Evolutionary conservation across 495 filamentous ascomycete genomes (phyloP), one percentile per base, ranked within the genome.

Genomic region (Penicillium lividum): DNA sequence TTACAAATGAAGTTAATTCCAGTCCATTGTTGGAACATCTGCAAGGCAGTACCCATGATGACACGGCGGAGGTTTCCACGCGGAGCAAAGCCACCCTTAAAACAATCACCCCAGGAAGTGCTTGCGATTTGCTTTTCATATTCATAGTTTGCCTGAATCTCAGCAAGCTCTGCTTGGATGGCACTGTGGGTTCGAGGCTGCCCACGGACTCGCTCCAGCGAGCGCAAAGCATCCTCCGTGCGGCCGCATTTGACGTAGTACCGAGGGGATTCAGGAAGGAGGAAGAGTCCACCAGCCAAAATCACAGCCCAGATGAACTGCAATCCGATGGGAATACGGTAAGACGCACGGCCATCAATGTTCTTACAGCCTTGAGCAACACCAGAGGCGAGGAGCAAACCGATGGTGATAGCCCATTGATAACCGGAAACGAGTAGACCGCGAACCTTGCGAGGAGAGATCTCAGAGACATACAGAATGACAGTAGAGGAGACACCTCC

Each of bases 21-120:
- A 28, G 89, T 84, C 75, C 91, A 75, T 68, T 90, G 88, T 74
- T 90, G 87, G 77, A 89, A 85, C 81, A 88, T 87, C 74, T 91
- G 88, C 48, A 91, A 70, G 6, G 79, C 80, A 27, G 81, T 85
- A 55, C 88, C 89, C 27, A 88, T 78, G 57, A 90, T 79, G 28
- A 86, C 85, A 49, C 87, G 86, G 63, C 86, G 85, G 22, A 88
- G 52, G 67, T 85, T 86, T 54, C 75, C 80, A 52, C 60, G 76
- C 22, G 59, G 45, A 34, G 54, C 31, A 57, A 87, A 74, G n/a
- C 77, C 79, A 51, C 84, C 86, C 68, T 75, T 82, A 75, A 88
- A 87, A 70, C 83, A 89, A 59, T 77, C 81, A 54, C 72, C 64
- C 84, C 80, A 87, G 53, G 75, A 80, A 33, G 69, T 76, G 52